These are phyloP conservation scores for Rhynchosporium agropyri DNA, from an alignment of 2,329 filamentous ascomycete species.

Conservation along the genomic window DNA sequence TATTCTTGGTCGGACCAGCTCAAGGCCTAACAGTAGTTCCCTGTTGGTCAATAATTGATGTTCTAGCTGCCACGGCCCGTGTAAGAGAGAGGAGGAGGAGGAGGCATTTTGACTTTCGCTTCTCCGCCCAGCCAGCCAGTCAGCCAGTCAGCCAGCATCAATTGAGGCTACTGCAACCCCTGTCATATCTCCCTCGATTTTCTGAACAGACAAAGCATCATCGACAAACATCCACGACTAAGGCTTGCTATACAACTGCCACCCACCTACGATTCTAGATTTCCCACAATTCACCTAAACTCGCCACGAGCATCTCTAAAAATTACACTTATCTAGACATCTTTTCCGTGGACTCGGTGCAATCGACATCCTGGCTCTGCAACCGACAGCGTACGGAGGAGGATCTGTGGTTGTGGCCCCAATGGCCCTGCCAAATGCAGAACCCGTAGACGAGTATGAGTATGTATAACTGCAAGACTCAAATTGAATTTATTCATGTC, in stretches of 20 bases:
- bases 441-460: constrained; percentile 68
- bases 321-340: constrained; percentile 10
- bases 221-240: constrained; percentile 6
- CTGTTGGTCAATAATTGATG: constrained; percentile 4
- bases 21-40: constrained; percentile 5
- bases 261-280: not conserved
- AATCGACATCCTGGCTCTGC: constrained; percentile 62
- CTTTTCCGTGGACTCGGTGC: constrained; percentile 25
- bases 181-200: constrained; percentile 10
- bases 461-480: constrained; percentile 47
- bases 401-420: constrained; percentile 67
- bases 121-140: not conserved
- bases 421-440: constrained; percentile 70
- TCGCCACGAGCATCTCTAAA: constrained; percentile 6
- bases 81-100: too few relatives aligned
- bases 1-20: constrained; percentile 13
- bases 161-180: constrained; percentile 1
- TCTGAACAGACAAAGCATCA: constrained; percentile 14
- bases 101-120: constrained; percentile 1
- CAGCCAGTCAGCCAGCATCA: not conserved
- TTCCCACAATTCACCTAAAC: too few relatives aligned
- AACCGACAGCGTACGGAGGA: constrained; percentile 62
- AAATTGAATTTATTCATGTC: constrained; percentile 18
- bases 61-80: too few relatives aligned
- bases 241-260: not conserved